A percentile compares a stretch with the other conserved stretches of the same genome.
phyloP scores from a whole-genome alignment of 2,329 filamentous ascomycete species.

The Coniochaeta ligniaria region DNA sequence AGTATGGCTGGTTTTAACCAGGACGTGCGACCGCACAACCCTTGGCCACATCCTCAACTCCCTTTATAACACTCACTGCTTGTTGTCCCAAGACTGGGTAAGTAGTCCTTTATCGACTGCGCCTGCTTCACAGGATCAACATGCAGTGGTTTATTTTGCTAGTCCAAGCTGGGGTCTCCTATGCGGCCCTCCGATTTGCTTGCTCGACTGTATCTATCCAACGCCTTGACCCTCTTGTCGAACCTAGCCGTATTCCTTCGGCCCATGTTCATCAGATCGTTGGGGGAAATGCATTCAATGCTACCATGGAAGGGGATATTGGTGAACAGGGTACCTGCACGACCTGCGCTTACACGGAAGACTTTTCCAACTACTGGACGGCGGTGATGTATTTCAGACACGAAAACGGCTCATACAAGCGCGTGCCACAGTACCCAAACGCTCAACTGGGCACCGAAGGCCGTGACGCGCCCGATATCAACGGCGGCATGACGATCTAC shows the following conservation, averaged over 20 bases:
- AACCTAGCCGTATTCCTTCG: constrained; percentile 3
- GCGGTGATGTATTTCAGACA: constrained; percentile 6
- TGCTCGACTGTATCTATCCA: constrained; percentile 6
- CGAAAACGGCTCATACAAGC: constrained; percentile 5
- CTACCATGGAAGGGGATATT: constrained; percentile 4
- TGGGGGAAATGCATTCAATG: constrained; percentile 6
- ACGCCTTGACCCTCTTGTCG: constrained; percentile 4
- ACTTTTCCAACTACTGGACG: constrained; percentile 7
- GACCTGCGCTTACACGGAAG: constrained; percentile 4
- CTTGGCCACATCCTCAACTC: too few relatives aligned
- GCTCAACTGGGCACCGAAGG: constrained; percentile 3
- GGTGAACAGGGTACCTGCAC: constrained; percentile 4
- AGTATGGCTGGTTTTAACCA: not conserved
- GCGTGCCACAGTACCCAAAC: constrained; percentile 3
- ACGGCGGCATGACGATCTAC: constrained; percentile 2
- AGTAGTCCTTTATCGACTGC: too few relatives aligned
- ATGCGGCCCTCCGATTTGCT: constrained; percentile 4
- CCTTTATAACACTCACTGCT: too few relatives aligned
- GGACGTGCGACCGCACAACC: too few relatives aligned
- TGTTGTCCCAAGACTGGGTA: too few relatives aligned
- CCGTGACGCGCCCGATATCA: constrained; percentile 4
- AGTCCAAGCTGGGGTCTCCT: not conserved
- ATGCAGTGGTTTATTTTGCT: not conserved
- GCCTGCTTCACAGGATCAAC: not conserved
- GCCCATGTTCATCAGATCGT: constrained; percentile 7